These are phyloP conservation scores for Phytophthora boehmeriae DNA, from an alignment of 352 stramenopile genomes.

Conservation along the genomic window DNA sequence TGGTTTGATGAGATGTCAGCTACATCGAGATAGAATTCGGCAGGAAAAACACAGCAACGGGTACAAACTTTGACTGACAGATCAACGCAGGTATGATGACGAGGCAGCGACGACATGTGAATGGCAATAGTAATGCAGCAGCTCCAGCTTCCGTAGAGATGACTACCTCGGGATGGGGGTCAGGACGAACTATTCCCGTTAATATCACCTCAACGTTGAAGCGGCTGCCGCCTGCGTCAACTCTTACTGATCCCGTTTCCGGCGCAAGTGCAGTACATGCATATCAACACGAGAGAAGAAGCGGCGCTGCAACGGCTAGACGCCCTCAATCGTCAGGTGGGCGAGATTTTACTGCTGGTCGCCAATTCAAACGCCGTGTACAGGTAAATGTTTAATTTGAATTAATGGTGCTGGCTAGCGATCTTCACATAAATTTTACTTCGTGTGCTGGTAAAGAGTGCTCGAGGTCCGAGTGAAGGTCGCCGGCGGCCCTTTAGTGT, in stretches of 20 bases:
- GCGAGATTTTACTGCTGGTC: constrained; percentile 10
- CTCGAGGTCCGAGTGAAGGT: constrained; percentile 25
- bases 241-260: not conserved
- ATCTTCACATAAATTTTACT: not conserved
- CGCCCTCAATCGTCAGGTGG: constrained; percentile 10
- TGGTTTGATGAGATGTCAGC: constrained; percentile 2
- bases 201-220: constrained; percentile 21
- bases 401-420: not conserved
- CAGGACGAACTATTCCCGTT: constrained; percentile 12
- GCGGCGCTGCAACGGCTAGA: constrained; percentile 29
- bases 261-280: not conserved
- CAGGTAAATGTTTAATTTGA: constrained; percentile 25
- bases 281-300: constrained; percentile 6
- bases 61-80: not conserved
- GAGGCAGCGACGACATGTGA: constrained; percentile 57
- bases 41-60: not conserved
- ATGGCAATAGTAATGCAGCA: constrained; percentile 57
- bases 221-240: not conserved
- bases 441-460: constrained; percentile 31
- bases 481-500: not conserved
- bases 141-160: not conserved
- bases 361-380: constrained; percentile 30
- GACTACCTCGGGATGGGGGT: constrained; percentile 16
- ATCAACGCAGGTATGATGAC: too few relatives aligned
- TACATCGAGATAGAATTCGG: not conserved